A percentile compares a stretch with the other conserved stretches of the same genome.
These are phyloP conservation scores for Pseudogymnoascus sp. DNA, from an alignment of 2,329 filamentous ascomycete species.

Conservation along the genomic window DNA sequence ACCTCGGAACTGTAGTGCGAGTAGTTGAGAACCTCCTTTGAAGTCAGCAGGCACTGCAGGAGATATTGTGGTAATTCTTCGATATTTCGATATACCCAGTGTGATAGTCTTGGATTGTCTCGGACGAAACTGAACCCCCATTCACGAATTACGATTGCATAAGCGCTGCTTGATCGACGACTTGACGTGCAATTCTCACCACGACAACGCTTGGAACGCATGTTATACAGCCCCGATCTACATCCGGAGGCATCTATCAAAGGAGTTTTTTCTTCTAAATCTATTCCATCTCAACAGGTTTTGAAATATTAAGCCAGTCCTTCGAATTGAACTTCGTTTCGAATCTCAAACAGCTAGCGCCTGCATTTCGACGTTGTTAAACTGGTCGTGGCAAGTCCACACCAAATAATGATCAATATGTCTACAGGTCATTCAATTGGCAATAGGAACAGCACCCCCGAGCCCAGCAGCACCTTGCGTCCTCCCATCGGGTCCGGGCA, in stretches of 20 bases:
- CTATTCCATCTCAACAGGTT: constrained; percentile 3
- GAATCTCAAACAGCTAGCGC: constrained; percentile 20
- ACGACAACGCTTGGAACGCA: constrained; percentile 8
- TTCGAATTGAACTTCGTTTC: constrained; percentile 23
- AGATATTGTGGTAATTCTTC: constrained; percentile 34
- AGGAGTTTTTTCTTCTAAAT: constrained; percentile 2
- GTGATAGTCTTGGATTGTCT: constrained; percentile 29
- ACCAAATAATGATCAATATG: constrained; percentile 47
- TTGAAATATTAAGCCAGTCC: constrained; percentile 2
- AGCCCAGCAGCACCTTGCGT: constrained; percentile 76
- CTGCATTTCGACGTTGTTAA: constrained; percentile 15
- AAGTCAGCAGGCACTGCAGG: constrained; percentile 81
- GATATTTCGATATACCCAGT: constrained; percentile 8
- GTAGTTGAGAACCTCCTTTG: constrained; percentile 49
- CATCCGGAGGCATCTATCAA: constrained; percentile 1
- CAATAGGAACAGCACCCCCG: constrained; percentile 96
- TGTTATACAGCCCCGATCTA: constrained; percentile 4
- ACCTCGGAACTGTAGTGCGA: constrained; percentile 16
- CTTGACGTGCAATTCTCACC: constrained; percentile 6
- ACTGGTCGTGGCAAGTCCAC: constrained; percentile 10
- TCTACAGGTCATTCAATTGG: constrained; percentile 62
- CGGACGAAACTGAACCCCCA: background rate
- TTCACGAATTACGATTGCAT: constrained; percentile 8
- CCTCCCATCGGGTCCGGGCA: constrained; percentile 74
- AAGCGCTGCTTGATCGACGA: constrained; percentile 5